These are phyloP conservation scores for Neophaeococcomyces aloes DNA, from an alignment of 2,329 filamentous ascomycete genomes.

Conservation along the genomic window DNA sequence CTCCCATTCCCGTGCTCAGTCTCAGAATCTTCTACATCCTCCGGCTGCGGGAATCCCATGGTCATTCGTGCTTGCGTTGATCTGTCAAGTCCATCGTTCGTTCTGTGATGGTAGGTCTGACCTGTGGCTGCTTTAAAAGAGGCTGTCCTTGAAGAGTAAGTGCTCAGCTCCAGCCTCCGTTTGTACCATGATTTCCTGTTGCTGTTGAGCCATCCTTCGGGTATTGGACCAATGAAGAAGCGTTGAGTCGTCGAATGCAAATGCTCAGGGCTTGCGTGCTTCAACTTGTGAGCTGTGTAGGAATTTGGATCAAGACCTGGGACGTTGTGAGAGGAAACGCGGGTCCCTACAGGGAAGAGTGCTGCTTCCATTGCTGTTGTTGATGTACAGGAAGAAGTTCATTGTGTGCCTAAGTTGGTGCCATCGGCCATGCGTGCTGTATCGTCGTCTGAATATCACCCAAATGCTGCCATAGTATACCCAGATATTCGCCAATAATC, in stretches of 20 bases:
- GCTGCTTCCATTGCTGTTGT: slow-evolving; percentile 2
- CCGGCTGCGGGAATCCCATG: slow-evolving; percentile 28
- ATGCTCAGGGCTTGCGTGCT: slow-evolving; percentile 52
- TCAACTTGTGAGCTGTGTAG: slow-evolving; percentile 45
- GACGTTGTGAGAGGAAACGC: slow-evolving; percentile 10
- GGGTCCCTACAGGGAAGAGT: slow-evolving; percentile 10
- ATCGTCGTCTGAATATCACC: too few relatives aligned
- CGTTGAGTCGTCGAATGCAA: slow-evolving; percentile 51
- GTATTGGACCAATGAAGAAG: slow-evolving; percentile 56
- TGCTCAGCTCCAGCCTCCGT: slow-evolving; percentile 31
- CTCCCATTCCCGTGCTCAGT: slow-evolving; percentile 11
- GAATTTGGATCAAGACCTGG: slow-evolving; percentile 38
- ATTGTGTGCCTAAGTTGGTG: background rate
- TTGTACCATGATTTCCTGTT: slow-evolving; percentile 55
- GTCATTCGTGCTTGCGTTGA: slow-evolving; percentile 22
- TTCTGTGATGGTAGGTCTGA: slow-evolving; percentile 32
- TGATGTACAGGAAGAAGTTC: background rate
- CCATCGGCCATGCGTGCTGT: too few relatives aligned
- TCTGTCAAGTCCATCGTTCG: slow-evolving; percentile 23
- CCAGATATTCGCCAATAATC: background rate
- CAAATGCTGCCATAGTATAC: background rate
- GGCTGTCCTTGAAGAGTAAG: slow-evolving; percentile 38
- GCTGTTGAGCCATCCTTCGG: slow-evolving; percentile 53
- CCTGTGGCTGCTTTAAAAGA: slow-evolving; percentile 44
- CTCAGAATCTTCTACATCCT: slow-evolving; percentile 23